Base-by-base conservation (phyloP, 129 eudicot genomes). In the Tagetes patula region DNA sequence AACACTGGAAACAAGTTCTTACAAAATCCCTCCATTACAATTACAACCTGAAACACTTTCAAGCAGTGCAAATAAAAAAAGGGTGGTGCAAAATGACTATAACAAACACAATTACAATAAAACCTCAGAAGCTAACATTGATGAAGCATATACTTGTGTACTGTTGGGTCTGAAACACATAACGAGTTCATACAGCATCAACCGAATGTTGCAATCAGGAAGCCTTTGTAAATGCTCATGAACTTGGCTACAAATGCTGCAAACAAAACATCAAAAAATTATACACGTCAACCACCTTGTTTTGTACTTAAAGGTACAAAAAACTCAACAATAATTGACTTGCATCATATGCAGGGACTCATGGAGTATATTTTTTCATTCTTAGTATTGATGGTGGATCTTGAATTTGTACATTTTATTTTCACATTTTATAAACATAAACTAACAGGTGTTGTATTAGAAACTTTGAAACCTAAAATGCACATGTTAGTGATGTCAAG, bases 231-330 rank as follows among this genome's bases (percentile, higher is more conserved):
- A 77, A 90, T 85, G 85, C 98, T 93, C 98, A 93, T 93, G 77
- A 93, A 93, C 87, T 90, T 93, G 78, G 98, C 98, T 38, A 93
- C 96, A 71, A 93, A 93, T 81, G 98, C 98, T 90, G 96, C 86
- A 79, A 76, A 55, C 41, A 12, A 58, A 50, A 47, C 8, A 10
- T 66, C 58, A 43, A 27, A 77, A 70, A n/a, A 27, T 20, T 48
- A 42, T 34, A 49, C 14, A 54, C 2, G 14, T 41, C 27, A 47
- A 72, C 47, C 12, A 32, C 56, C 49, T 42, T 8, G 1, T 48
- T 61, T 11, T 45, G 61, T 7, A 38, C 20, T 37, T 34, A 37
- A 7, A 1, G 43, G 48, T 13, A 64, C 13, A 14, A 64, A 64
- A 39, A 64, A 62, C 69, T 64, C 67, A 62, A 6, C 4, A 36